Conservation (phyloP, 108 stramenopile species). For the Cylindrotheca closterium region DNA sequence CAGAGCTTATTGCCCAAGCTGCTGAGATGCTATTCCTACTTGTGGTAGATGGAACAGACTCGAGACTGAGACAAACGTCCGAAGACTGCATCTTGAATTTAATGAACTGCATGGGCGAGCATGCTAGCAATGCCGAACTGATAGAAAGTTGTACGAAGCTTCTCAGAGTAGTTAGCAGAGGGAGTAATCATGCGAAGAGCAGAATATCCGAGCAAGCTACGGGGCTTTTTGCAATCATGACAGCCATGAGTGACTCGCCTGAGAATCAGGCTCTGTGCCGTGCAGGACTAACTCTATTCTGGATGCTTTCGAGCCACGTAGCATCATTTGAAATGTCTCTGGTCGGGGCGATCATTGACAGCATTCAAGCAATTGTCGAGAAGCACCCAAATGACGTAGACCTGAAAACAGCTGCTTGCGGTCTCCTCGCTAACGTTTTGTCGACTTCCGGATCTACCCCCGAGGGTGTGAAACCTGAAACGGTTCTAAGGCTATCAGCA, state of each 20-base stretch:
- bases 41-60: not conserved
- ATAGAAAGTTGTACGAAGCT: constrained; percentile 5
- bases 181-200: constrained; percentile 3
- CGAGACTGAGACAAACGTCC: not conserved
- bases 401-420: constrained; percentile 18
- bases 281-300: constrained; percentile 12
- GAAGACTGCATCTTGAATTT: constrained; percentile 9
- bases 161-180: not conserved
- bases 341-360: not conserved
- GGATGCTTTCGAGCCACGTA: constrained; percentile 9
- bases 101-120: not conserved
- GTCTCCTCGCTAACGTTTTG: constrained; percentile 20
- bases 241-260: not conserved
- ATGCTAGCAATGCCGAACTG: constrained; percentile 1
- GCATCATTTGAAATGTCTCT: constrained; percentile 20
- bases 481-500: not conserved
- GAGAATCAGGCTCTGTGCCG: not conserved
- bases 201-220: constrained; percentile 1
- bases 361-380: constrained; percentile 1
- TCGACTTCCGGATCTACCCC: not conserved
- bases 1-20: constrained; percentile 8
- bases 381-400: constrained; percentile 4
- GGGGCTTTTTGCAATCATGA: not conserved
- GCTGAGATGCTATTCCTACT: not conserved
- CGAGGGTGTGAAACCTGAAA: constrained; percentile 1